Percentiles rank a stretch among this genome's conserved stretches.
These are phyloP conservation scores for Corrigiola litoralis DNA, from an alignment of 179 eudicot genomes.

Conservation along the genomic window DNA sequence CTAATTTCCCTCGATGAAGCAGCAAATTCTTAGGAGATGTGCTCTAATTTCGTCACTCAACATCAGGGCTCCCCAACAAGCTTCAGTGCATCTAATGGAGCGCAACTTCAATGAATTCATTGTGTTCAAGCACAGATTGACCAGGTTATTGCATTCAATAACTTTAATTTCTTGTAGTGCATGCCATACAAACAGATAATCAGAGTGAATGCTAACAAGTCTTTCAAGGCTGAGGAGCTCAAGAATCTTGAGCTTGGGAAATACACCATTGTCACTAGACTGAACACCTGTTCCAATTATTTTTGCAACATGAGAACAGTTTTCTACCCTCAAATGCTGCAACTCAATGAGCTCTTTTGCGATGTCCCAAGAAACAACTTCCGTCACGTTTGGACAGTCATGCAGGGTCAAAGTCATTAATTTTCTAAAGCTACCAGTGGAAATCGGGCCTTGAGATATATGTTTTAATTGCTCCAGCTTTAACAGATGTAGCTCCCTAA, in stretches of 20 bases:
- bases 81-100: slow-evolving; percentile 11
- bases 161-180: slow-evolving; percentile 12
- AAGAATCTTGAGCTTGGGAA: slow-evolving; percentile 19
- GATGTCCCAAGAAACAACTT: slow-evolving; percentile 16
- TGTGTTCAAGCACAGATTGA: slow-evolving; percentile 5
- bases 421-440: slow-evolving; percentile 7
- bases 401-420: slow-evolving; percentile 15
- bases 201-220: neutral
- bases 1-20: slow-evolving; percentile 3
- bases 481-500: slow-evolving; percentile 14
- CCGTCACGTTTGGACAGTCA: slow-evolving; percentile 14
- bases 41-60: slow-evolving; percentile 4
- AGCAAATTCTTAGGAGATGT: slow-evolving; percentile 13
- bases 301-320: slow-evolving; percentile 10
- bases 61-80: slow-evolving; percentile 18
- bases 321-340: slow-evolving; percentile 13
- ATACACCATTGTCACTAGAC: neutral
- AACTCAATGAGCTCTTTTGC: slow-evolving; percentile 7
- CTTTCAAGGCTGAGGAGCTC: slow-evolving; percentile 16
- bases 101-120: slow-evolving; percentile 6
- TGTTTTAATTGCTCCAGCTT: neutral
- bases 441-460: slow-evolving; percentile 7
- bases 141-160: slow-evolving; percentile 8
- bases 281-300: slow-evolving; percentile 1
- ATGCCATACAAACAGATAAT: slow-evolving; percentile 16